Evolutionary conservation across 169 alveolate species (phyloP), one percentile per base, ranked within the genome.

Genomic region (Eimeria falciformis): DNA sequence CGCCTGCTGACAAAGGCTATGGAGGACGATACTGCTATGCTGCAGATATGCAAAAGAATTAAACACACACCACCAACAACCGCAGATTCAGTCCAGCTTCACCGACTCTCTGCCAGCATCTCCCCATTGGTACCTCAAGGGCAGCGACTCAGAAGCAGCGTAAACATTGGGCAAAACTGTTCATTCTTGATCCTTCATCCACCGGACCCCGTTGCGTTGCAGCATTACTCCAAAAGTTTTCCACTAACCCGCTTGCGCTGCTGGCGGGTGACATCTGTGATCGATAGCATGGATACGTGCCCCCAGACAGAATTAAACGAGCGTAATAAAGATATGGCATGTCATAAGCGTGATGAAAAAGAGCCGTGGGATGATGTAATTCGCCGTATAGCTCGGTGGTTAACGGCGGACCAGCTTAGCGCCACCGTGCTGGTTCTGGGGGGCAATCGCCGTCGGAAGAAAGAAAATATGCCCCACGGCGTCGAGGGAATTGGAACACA

Each of bases 261-360:
- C 89, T 81, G 89, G 89, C 17, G 89, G 9, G 89, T 81, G 21
- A 81, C 89, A 43, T 81, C 89, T 37, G 47, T 81, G 33, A 78
- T 47, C 14, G 87, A 78, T 1, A 25, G 69, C 68, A 4, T 23
- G 12, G 53, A 11, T n/a, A 27, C 7, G 7, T 2, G 6, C 5
- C 21, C 50, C 14, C 27, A 62, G 7, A 9, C 73, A n/a, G 29
- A 62, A 62, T 9, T 62, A 29, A n/a, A 62, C 14, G 73, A 62
- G 25, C 12, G 73, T n/a, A 14, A n/a, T 18, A 18, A 14, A n/a
- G 25, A n/a, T n/a, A 14, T 18, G 17, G 37, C 12, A n/a, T 5
- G 37, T 33, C 43, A 53, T 33, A 9, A 46, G 21, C 40, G 17
- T 6, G 53, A 21, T 1, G 29, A 12, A 55, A 50, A 29, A 14